Evolutionary conservation across 192 early-diverging fungal genomes (phyloP).

Genomic region (Coemansia sp.): DNA sequence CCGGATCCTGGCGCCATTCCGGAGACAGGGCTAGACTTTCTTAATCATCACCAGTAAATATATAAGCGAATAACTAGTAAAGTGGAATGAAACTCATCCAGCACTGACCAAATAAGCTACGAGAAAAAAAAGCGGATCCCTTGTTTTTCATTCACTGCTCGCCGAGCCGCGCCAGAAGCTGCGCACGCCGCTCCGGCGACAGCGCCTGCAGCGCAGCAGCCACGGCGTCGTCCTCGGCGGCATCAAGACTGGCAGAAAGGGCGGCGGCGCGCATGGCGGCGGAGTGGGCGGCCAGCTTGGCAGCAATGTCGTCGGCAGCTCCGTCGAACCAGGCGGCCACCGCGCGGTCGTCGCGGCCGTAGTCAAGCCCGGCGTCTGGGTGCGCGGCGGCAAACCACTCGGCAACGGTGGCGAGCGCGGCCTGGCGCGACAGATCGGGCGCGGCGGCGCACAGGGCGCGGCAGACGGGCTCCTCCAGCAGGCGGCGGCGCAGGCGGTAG

Average conservation of each 20-base stretch:
- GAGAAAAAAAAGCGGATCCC: background rate
- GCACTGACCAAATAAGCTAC: background rate
- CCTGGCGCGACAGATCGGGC: slow-evolving; percentile 42
- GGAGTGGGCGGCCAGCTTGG: slow-evolving; percentile 14
- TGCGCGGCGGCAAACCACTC: slow-evolving; percentile 60
- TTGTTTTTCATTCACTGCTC: slow-evolving; percentile 5
- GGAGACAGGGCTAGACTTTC: slow-evolving; percentile 5
- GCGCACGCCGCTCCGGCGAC: slow-evolving; percentile 39
- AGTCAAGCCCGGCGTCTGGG: slow-evolving; percentile 40
- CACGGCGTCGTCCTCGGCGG: slow-evolving; percentile 39
- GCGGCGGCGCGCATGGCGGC: slow-evolving; percentile 10
- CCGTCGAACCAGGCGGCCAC: slow-evolving; percentile 67
- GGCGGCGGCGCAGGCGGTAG: slow-evolving; percentile 83
- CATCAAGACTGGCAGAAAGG: slow-evolving; percentile 7
- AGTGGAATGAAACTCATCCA: background rate
- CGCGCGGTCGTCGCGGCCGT: slow-evolving; percentile 57
- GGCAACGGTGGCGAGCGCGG: slow-evolving; percentile 56
- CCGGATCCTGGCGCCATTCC: slow-evolving; percentile 33
- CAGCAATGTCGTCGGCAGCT: background rate
- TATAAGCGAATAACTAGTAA: too few species aligned
- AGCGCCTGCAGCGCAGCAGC: slow-evolving; percentile 36
- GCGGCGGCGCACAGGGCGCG: slow-evolving; percentile 33
- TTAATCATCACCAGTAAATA: too few species aligned
- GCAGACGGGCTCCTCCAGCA: slow-evolving; percentile 78
- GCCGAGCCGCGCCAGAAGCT: slow-evolving; percentile 33